Conservation (phyloP, 257 asterid species). For the Buddleja alternifolia region DNA sequence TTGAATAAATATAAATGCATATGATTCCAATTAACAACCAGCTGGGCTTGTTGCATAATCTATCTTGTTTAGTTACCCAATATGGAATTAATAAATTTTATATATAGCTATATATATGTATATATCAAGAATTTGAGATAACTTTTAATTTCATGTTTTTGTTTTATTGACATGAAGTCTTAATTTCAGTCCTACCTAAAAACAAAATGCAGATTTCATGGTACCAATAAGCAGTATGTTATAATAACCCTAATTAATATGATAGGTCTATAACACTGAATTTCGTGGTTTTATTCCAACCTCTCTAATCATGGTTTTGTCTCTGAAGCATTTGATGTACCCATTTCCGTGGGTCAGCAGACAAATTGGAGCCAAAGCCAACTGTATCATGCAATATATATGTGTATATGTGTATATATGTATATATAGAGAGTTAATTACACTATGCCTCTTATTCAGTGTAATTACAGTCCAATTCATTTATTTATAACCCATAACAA, state of each 20-base stretch:
- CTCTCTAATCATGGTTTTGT: slow-evolving; percentile 43
- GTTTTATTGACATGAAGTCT: background rate
- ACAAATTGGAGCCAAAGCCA: slow-evolving; percentile 50
- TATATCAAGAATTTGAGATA: background rate
- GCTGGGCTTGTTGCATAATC: background rate
- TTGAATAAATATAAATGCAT: background rate
- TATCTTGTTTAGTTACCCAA: too few species aligned
- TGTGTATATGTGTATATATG: background rate
- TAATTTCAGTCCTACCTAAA: background rate
- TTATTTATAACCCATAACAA: too few species aligned
- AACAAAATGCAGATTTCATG: slow-evolving; percentile 16
- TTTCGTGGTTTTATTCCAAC: background rate
- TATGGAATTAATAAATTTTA: too few species aligned
- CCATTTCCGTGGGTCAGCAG: slow-evolving; percentile 53
- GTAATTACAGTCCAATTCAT: too few species aligned
- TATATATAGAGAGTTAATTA: too few species aligned
- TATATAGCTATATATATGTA: too few species aligned
- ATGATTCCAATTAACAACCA: slow-evolving; percentile 11
- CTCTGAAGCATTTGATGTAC: slow-evolving; percentile 38
- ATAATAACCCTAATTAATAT: too few species aligned
- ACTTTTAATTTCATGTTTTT: background rate
- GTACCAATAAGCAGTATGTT: too few species aligned
- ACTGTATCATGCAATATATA: slow-evolving; percentile 35
- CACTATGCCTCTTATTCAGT: too few species aligned
- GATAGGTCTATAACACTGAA: background rate